These are phyloP conservation scores for Solanum habrochaites DNA, from an alignment of 257 asterid genomes.

Conservation along the genomic window DNA sequence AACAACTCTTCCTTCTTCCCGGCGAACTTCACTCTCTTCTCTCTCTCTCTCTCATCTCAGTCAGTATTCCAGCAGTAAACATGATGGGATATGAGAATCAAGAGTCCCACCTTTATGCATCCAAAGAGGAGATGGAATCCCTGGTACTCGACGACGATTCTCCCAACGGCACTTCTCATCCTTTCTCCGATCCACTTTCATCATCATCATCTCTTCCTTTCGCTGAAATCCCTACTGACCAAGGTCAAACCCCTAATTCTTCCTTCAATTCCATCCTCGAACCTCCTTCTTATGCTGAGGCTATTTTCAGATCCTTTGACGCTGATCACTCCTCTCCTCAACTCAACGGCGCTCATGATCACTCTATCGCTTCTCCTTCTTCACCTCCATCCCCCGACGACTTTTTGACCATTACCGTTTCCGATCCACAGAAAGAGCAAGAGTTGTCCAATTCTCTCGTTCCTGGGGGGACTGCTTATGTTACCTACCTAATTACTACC, in stretches of 20 bases:
- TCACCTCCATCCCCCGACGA: slow-evolving; percentile 28
- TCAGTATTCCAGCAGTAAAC: not conserved
- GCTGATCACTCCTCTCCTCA: slow-evolving; percentile 29
- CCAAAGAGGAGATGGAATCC: slow-evolving; percentile 53
- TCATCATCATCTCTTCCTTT: slow-evolving; percentile 29
- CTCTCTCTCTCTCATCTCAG: too few species aligned
- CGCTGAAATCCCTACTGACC: slow-evolving; percentile 45
- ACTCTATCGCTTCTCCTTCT: slow-evolving; percentile 17
- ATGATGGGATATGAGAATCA: slow-evolving; percentile 72
- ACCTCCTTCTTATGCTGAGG: slow-evolving; percentile 99
- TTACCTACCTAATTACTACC: slow-evolving; percentile 72
- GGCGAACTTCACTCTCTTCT: not conserved
- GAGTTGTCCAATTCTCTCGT: slow-evolving; percentile 64
- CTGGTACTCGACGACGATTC: slow-evolving; percentile 40
- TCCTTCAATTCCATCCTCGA: slow-evolving; percentile 70
- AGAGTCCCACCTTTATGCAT: slow-evolving; percentile 38
- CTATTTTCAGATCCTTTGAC: slow-evolving; percentile 80
- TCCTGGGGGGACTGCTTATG: slow-evolving; percentile 44
- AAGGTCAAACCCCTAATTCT: slow-evolving; percentile 35
- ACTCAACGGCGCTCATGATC: slow-evolving; percentile 38
- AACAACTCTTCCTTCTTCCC: not conserved
- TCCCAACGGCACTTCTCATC: slow-evolving; percentile 24
- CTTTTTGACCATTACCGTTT: slow-evolving; percentile 51
- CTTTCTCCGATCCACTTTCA: slow-evolving; percentile 37
- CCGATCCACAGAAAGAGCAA: slow-evolving; percentile 77